A percentile compares a stretch with the other conserved stretches of the same genome.
Conservation (phyloP, 176 grass and related monocot species). For the Juncus inflexus region DNA sequence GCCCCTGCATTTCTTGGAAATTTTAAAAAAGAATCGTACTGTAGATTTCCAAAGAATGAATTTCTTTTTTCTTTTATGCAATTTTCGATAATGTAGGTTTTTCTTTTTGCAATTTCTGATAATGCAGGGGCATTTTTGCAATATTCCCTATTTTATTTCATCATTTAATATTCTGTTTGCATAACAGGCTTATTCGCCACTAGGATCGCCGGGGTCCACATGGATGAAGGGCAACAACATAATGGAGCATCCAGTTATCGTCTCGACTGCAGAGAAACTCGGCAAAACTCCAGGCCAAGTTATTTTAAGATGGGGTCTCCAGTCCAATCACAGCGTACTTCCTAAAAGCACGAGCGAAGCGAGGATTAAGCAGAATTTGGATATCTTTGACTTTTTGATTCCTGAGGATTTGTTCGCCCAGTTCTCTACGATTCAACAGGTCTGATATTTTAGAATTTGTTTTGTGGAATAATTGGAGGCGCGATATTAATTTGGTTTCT, state of each 20-base stretch:
- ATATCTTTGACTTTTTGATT: slow-evolving; percentile 49
- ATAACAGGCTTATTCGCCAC: slow-evolving; percentile 45
- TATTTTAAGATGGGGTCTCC: slow-evolving; percentile 45
- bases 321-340: slow-evolving; percentile 45
- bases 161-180: neutral
- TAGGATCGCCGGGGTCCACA: slow-evolving; percentile 41
- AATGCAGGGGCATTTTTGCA: neutral
- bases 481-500: too few relatives aligned
- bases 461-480: too few relatives aligned
- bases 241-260: slow-evolving; percentile 31
- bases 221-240: slow-evolving; percentile 16
- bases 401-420: slow-evolving; percentile 35
- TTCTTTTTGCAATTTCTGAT: neutral
- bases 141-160: neutral
- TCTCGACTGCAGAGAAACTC: slow-evolving; percentile 39
- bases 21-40: neutral
- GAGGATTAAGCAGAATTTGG: slow-evolving; percentile 44
- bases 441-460: too few relatives aligned
- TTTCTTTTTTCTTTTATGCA: neutral
- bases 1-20: neutral
- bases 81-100: neutral
- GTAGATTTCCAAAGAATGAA: neutral
- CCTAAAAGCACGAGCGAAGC: slow-evolving; percentile 43
- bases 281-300: slow-evolving; percentile 53
- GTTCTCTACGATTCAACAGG: slow-evolving; percentile 48